A percentile compares a stretch with the other conserved stretches of the same genome.
phyloP scores from a whole-genome alignment of 2,329 filamentous ascomycete species.

The Fusarium drepaniforme region DNA sequence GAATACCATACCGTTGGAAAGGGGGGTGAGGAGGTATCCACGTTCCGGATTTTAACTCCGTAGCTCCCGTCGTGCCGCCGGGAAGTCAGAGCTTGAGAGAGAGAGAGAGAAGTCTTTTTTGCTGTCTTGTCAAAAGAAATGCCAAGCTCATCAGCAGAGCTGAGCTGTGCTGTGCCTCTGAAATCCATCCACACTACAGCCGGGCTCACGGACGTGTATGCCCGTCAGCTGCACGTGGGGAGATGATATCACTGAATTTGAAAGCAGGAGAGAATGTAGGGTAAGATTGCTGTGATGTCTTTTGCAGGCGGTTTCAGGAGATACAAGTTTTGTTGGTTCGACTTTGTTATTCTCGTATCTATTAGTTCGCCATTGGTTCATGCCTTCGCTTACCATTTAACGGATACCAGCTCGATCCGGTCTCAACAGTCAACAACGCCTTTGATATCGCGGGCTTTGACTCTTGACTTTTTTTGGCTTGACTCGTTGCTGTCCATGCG shows the following conservation, averaged over 20 bases:
- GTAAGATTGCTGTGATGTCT: background rate
- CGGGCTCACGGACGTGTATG: background rate
- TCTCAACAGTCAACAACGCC: background rate
- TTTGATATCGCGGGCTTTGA: background rate
- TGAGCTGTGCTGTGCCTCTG: background rate
- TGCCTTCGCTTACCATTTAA: background rate
- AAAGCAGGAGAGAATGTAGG: background rate
- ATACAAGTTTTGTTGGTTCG: background rate
- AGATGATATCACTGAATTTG: background rate
- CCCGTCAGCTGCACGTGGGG: background rate
- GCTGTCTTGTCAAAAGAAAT: background rate
- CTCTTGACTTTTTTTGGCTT: background rate
- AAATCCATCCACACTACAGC: background rate
- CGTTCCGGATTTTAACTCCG: slow-evolving; percentile 7
- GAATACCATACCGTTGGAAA: background rate
- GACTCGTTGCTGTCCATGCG: background rate
- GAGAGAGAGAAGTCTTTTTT: background rate
- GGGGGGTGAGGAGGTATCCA: background rate
- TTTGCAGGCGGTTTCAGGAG: background rate
- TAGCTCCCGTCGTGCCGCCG: slow-evolving; percentile 20
- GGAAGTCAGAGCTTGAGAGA: slow-evolving; percentile 8
- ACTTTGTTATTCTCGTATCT: background rate
- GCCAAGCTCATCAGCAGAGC: background rate
- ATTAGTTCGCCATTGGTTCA: background rate
- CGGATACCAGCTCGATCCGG: background rate